phyloP scores from a whole-genome alignment of 2,329 filamentous ascomycete species.

The Fusarium pininemorale region DNA sequence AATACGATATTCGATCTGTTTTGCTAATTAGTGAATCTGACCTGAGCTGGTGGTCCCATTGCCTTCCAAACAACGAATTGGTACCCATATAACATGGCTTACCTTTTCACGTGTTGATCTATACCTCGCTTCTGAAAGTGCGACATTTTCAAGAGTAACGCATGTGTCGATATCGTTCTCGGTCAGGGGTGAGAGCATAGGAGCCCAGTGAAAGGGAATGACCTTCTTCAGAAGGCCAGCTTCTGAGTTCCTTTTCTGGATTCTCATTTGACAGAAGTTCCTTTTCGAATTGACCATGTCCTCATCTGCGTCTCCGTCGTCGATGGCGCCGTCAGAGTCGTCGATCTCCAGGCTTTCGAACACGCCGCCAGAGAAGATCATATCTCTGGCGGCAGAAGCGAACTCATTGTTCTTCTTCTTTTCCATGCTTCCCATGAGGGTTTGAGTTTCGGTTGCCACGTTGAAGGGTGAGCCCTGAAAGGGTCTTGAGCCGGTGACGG shows the following conservation, averaged over 20 bases:
- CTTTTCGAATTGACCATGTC: constrained; percentile 50
- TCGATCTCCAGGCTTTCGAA: constrained; percentile 20
- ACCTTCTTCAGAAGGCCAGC: constrained; percentile 52
- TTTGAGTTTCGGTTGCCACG: background rate
- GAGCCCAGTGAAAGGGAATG: constrained; percentile 70
- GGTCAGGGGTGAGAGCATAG: constrained; percentile 72
- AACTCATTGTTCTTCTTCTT: constrained; percentile 42
- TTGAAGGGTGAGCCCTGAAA: background rate
- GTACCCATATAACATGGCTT: constrained; percentile 18
- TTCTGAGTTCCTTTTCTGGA: constrained; percentile 47
- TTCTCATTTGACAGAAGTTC: constrained; percentile 52
- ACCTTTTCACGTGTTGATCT: constrained; percentile 65
- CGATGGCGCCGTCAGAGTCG: constrained; percentile 47
- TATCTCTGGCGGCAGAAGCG: constrained; percentile 41
- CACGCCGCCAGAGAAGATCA: constrained; percentile 38
- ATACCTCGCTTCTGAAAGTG: constrained; percentile 60
- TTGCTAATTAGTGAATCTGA: background rate
- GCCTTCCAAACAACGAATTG: background rate
- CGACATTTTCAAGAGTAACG: constrained; percentile 63
- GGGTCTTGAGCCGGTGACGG: background rate
- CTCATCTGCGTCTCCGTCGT: constrained; percentile 53
- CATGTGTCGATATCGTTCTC: constrained; percentile 70
- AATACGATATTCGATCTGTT: constrained; percentile 46
- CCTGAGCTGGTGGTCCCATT: background rate
- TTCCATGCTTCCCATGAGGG: constrained; percentile 22